phyloP scores from a whole-genome alignment of 305 asterid genomes.

The Solanum aculeatissimum region DNA sequence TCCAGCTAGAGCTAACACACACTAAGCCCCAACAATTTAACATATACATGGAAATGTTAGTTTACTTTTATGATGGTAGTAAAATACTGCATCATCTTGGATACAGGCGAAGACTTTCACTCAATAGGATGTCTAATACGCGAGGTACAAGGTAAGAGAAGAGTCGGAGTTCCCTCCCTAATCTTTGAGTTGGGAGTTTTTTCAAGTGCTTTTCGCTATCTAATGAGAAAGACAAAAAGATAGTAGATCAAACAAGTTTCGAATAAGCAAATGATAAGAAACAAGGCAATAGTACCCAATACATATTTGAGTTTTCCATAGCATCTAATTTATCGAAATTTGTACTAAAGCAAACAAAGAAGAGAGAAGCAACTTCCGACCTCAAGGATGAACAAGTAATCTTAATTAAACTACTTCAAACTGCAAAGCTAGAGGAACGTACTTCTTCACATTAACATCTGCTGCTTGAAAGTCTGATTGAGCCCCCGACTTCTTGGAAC shows the following conservation, averaged over 20 bases:
- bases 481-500: slow-evolving; percentile 43
- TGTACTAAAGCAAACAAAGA: not conserved
- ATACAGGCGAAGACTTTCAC: too few relatives aligned
- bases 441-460: slow-evolving; percentile 47
- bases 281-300: not conserved
- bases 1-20: not conserved
- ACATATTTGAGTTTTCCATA: not conserved
- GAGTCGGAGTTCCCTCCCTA: too few relatives aligned
- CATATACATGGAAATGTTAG: not conserved
- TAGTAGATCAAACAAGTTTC: not conserved
- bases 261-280: not conserved
- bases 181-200: too few relatives aligned
- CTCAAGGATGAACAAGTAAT: slow-evolving; percentile 1
- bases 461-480: slow-evolving; percentile 23
- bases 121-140: too few relatives aligned
- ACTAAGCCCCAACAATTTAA: not conserved
- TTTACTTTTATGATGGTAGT: not conserved
- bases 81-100: not conserved
- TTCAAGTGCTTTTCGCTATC: not conserved
- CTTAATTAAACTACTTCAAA: not conserved
- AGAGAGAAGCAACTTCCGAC: not conserved
- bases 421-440: slow-evolving; percentile 23
- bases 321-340: not conserved
- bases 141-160: too few relatives aligned
- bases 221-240: not conserved